Evolutionary conservation across 768 basidiomycete genomes (phyloP), one percentile per base, ranked within the genome.

Genomic region (Tephrocybe sp.): DNA sequence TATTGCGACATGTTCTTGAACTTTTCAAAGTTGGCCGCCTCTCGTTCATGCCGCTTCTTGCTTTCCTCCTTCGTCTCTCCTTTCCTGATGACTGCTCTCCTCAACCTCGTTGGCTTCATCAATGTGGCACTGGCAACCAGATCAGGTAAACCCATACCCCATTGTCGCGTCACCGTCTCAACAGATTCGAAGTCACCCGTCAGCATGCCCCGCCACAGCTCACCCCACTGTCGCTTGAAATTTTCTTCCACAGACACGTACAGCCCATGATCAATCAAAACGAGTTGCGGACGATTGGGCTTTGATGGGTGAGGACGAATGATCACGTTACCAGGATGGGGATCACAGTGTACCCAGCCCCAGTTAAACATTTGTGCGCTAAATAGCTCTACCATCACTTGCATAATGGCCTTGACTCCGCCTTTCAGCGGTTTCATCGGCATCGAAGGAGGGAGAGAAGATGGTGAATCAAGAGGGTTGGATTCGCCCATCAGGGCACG

Each of bases 181-280:
- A 87, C 75, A 22, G 71, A 69, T 12, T 67, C 64, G 62, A 78
- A 82, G 61, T 87, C 83, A 3, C 75, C 74, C 1, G 73, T 72
- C 16, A 84, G 67, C 59, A 87, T 75, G 15, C 76, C 77, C 43
- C 82, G 76, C 92, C 92, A 94, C 4, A 96, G 70, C 4, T 72
- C 68, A 15, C 87, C 86, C 73, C 94, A 96, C 48, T 95, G 81
- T 26, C 76, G 69, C 53, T 81, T 78, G 64, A 97, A 92, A 1
- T 72, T 64, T 15, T 85, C 78, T 13, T 80, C 66, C 3, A 93
- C 77, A 7, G 73, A 72, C 31, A 95, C 89, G 62, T 96, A 97
- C 9, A 98, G 71, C 1, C 95, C 95, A 63, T 98, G 95, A 63
- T 98, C 95, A 58, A 98, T 82, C 11, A 97, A 74, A 26, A 97